These are phyloP conservation scores for Inga leiocalycina DNA, from an alignment of 306 rosid species.

Conservation along the genomic window DNA sequence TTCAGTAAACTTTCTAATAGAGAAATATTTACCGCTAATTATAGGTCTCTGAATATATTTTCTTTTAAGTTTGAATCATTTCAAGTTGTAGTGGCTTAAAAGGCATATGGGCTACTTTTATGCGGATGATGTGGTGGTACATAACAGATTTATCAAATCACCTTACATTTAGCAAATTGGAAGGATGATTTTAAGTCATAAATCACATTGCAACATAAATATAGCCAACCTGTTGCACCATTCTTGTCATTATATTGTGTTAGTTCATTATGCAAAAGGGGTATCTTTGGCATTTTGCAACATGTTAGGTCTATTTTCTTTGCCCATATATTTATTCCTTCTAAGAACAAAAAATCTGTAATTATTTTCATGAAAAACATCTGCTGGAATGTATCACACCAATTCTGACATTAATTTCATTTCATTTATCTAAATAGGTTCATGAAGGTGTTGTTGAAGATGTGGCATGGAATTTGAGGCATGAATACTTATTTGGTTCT, in stretches of 20 bases:
- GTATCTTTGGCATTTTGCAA: background rate
- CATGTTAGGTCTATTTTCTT: background rate
- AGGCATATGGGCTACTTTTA: background rate
- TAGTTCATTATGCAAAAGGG: background rate
- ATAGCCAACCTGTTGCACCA: background rate
- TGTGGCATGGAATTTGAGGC: slow-evolving; percentile 99
- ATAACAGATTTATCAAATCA: too few relatives aligned
- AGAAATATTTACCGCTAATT: background rate
- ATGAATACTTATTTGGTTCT: slow-evolving; percentile 94
- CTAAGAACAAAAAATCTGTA: background rate
- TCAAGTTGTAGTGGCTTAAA: background rate
- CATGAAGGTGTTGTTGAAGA: slow-evolving; percentile 99
- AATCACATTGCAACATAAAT: too few relatives aligned
- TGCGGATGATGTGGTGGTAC: background rate
- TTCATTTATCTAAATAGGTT: slow-evolving; percentile 47
- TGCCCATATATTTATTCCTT: background rate
- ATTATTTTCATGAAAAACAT: background rate
- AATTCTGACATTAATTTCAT: slow-evolving; percentile 11
- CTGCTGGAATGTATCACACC: background rate
- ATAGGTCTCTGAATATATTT: background rate
- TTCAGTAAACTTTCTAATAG: background rate
- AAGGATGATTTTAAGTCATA: too few relatives aligned
- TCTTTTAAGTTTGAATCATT: slow-evolving; percentile 14
- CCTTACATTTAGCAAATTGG: too few relatives aligned
- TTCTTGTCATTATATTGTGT: background rate